Evolutionary conservation across 177 flowering plant species (phyloP).

Genomic region (Tripterygium wilfordii): DNA sequence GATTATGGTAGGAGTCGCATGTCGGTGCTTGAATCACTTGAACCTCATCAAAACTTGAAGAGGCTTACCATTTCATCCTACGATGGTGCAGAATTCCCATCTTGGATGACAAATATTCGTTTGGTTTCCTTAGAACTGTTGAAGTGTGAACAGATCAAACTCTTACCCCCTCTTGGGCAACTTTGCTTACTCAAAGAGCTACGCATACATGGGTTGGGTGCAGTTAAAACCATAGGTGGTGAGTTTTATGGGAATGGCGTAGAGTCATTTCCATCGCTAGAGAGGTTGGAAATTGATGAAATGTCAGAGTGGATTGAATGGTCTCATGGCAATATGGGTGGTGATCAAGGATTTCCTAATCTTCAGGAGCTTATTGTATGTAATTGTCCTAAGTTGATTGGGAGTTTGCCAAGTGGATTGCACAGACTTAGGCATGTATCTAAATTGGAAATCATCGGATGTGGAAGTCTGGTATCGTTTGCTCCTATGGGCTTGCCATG

Average conservation of each 20-base stretch:
- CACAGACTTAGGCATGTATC: neutral
- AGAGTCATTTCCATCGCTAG: conserved; percentile 1
- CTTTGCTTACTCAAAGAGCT: too few species aligned
- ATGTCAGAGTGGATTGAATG: conserved; percentile 3
- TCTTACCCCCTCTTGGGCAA: neutral
- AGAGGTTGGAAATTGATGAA: neutral
- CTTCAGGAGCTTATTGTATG: neutral
- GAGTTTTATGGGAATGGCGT: too few species aligned
- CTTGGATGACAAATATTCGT: conserved; percentile 2
- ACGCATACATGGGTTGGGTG: neutral
- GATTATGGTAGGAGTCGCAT: too few species aligned
- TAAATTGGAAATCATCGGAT: too few species aligned
- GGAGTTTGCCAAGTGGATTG: too few species aligned
- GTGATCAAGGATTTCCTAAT: conserved; percentile 2
- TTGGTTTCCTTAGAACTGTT: neutral
- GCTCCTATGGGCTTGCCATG: too few species aligned
- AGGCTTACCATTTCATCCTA: too few species aligned
- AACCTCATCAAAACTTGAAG: too few species aligned
- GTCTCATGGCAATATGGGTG: too few species aligned
- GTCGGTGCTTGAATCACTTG: neutral
- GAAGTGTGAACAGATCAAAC: neutral
- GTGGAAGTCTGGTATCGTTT: neutral
- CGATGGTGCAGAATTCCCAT: conserved; percentile 3
- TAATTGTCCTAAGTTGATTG: conserved; percentile 2
- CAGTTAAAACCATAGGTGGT: neutral